Percentiles rank a stretch among this genome's conserved stretches.
phyloP scores from a whole-genome alignment of 441 rosid species.

The Euphorbia corollata region DNA sequence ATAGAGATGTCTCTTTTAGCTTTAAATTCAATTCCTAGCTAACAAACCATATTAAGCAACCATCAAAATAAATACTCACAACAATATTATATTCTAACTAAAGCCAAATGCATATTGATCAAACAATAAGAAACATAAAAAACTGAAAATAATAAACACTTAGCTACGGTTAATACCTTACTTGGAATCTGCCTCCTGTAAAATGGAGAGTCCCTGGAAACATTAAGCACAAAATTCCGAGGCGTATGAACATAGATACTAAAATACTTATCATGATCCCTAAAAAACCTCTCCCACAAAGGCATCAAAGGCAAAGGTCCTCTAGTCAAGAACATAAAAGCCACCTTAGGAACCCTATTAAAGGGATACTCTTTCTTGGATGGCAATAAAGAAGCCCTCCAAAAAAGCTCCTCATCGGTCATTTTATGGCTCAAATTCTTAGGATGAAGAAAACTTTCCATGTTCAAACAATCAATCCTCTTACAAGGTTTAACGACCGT shows the following conservation, averaged over 20 bases:
- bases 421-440: slow-evolving; percentile 44
- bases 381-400: slow-evolving; percentile 88
- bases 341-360: slow-evolving; percentile 57
- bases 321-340: slow-evolving; percentile 86
- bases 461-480: slow-evolving; percentile 36
- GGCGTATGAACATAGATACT: slow-evolving; percentile 67
- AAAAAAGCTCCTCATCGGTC: slow-evolving; percentile 62
- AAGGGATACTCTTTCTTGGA: slow-evolving; percentile 52
- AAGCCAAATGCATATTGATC: background rate
- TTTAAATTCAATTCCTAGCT: background rate
- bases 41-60: background rate
- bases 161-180: slow-evolving; percentile 37
- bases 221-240: slow-evolving; percentile 45
- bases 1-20: background rate
- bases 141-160: background rate
- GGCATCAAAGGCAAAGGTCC: slow-evolving; percentile 79
- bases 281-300: slow-evolving; percentile 86
- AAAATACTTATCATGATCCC: slow-evolving; percentile 48
- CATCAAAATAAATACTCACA: background rate
- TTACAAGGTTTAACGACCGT: slow-evolving; percentile 27
- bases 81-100: background rate
- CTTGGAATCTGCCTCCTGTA: slow-evolving; percentile 68
- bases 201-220: slow-evolving; percentile 57
- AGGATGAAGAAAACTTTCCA: slow-evolving; percentile 41
- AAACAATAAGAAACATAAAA: slow-evolving; percentile 5